phyloP scores from a whole-genome alignment of 2,329 filamentous ascomycete species.

The Diaporthe ampelina region DNA sequence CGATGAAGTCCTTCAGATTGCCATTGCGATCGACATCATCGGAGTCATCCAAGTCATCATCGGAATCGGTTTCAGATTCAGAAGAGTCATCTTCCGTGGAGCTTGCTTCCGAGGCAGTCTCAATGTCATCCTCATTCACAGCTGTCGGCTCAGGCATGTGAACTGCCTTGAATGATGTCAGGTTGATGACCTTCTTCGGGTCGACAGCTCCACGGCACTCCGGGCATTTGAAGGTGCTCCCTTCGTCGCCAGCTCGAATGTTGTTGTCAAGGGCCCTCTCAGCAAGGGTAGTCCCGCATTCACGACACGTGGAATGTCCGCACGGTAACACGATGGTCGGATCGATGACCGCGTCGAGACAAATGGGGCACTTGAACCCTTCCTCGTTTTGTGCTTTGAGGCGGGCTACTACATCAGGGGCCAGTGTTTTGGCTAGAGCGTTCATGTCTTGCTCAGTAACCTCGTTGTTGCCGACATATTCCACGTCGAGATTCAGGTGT shows the following conservation, averaged over 20 bases:
- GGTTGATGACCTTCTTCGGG: slow-evolving; percentile 79
- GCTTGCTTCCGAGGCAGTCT: slow-evolving; percentile 38
- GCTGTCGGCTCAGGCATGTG: slow-evolving; percentile 70
- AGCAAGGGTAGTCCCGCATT: slow-evolving; percentile 80
- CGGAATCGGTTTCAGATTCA: slow-evolving; percentile 44
- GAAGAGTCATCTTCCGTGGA: slow-evolving; percentile 40
- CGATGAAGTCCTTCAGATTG: slow-evolving; percentile 68
- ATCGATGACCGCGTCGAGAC: slow-evolving; percentile 81
- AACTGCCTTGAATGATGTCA: slow-evolving; percentile 79
- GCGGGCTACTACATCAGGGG: slow-evolving; percentile 72
- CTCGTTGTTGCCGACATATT: slow-evolving; percentile 58
- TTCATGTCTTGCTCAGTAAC: slow-evolving; percentile 59
- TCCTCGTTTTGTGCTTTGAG: slow-evolving; percentile 64
- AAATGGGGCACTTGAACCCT: slow-evolving; percentile 85
- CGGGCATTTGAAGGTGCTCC: slow-evolving; percentile 74
- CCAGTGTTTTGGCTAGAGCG: slow-evolving; percentile 68
- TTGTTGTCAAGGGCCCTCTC: slow-evolving; percentile 69
- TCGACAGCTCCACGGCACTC: slow-evolving; percentile 79
- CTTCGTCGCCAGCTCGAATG: slow-evolving; percentile 73
- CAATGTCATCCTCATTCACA: slow-evolving; percentile 42
- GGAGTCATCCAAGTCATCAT: slow-evolving; percentile 51
- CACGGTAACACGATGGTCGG: slow-evolving; percentile 86
- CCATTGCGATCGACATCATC: slow-evolving; percentile 54
- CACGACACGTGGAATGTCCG: slow-evolving; percentile 83
- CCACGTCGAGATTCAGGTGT: slow-evolving; percentile 70